Conservation (phyloP, 495 filamentous ascomycete species). For the Daldinia loculata region DNA sequence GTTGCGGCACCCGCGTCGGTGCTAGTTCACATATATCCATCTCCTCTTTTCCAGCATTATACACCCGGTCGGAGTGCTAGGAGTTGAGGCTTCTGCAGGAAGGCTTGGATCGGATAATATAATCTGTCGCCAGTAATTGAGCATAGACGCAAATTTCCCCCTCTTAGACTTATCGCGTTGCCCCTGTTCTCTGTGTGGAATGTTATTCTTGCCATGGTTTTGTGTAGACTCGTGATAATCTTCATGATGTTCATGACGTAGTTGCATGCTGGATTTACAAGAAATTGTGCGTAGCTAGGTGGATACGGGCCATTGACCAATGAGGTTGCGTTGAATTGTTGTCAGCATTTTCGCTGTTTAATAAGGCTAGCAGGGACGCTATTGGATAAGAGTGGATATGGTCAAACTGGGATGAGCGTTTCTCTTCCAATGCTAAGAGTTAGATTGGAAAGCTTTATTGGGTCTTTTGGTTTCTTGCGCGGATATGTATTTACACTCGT, state of each 20-base stretch:
- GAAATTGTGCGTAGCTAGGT: slow-evolving; percentile 10
- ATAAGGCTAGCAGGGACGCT: not conserved
- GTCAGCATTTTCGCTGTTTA: not conserved
- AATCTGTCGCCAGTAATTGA: slow-evolving; percentile 37
- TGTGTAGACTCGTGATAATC: not conserved
- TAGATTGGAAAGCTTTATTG: not conserved
- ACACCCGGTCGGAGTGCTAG: slow-evolving; percentile 30
- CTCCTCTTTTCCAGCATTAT: slow-evolving; percentile 43
- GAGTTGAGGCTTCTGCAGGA: slow-evolving; percentile 37
- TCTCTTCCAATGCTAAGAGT: not conserved
- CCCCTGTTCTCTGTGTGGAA: not conserved
- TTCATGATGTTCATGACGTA: slow-evolving; percentile 39
- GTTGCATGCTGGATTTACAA: slow-evolving; percentile 18
- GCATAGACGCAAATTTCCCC: slow-evolving; percentile 11
- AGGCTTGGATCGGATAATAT: slow-evolving; percentile 41
- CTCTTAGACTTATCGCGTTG: not conserved
- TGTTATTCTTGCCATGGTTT: not conserved
- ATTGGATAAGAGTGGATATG: not conserved
- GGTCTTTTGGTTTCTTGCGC: not conserved
- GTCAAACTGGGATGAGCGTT: not conserved
- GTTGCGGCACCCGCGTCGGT: slow-evolving; percentile 34
- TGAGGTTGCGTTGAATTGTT: slow-evolving; percentile 6
- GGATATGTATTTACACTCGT: not conserved
- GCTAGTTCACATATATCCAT: slow-evolving; percentile 44
- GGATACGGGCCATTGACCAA: slow-evolving; percentile 27